Conservation (phyloP, 495 filamentous ascomycete genomes). For the Lasiosphaeria miniovina region DNA sequence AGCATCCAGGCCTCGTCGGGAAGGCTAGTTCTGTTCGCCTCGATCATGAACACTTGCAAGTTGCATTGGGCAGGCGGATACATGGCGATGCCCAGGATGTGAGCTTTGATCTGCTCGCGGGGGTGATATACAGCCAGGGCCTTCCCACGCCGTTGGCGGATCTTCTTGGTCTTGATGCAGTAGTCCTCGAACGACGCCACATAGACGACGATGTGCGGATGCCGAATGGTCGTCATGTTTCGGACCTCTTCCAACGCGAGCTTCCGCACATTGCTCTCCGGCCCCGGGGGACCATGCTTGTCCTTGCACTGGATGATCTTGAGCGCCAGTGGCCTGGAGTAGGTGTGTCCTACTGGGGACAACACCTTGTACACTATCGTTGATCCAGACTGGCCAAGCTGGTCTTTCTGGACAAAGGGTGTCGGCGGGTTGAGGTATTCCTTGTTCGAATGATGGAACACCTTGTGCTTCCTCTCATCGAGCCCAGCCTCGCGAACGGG, state of each 20-base stretch:
- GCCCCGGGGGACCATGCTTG: conserved; percentile 22
- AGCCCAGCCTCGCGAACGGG: conserved; percentile 25
- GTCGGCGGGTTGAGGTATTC: conserved; percentile 27
- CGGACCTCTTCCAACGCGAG: conserved; percentile 29
- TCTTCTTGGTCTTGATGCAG: conserved; percentile 23
- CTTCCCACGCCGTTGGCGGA: conserved; percentile 9
- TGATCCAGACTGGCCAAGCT: conserved; percentile 30
- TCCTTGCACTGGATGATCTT: conserved; percentile 35
- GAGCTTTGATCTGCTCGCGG: conserved; percentile 26
- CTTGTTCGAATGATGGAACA: conserved; percentile 30
- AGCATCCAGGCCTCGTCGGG: conserved; percentile 17
- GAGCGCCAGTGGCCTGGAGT: conserved; percentile 28
- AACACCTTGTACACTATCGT: conserved; percentile 32
- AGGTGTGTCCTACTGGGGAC: conserved; percentile 19
- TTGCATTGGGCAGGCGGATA: conserved; percentile 33
- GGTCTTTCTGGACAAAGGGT: conserved; percentile 22
- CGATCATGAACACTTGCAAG: conserved; percentile 29
- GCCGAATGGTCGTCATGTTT: conserved; percentile 28
- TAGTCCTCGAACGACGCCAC: conserved; percentile 35
- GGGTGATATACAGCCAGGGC: conserved; percentile 14
- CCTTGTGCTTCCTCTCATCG: conserved; percentile 30
- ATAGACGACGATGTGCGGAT: conserved; percentile 35
- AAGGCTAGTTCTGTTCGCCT: conserved; percentile 14
- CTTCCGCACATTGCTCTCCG: conserved; percentile 26
- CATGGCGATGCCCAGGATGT: conserved; percentile 36